Evolutionary conservation across 2,329 filamentous ascomycete genomes (phyloP), one percentile per base, ranked within the genome.

Genomic region (Neopestalotiopsis rosae): DNA sequence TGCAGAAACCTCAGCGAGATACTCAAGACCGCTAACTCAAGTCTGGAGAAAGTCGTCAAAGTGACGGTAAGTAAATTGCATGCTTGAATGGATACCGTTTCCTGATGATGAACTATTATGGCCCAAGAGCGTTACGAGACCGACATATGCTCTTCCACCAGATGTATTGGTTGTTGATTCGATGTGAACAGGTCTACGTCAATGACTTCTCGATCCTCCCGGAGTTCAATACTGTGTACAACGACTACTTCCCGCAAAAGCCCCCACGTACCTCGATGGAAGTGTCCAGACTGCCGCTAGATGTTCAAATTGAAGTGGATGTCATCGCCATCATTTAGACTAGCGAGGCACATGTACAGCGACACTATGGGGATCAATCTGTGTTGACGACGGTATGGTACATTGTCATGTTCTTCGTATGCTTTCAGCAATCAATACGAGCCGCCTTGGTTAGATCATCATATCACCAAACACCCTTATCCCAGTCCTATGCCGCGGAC

Each of bases 171-270:
- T 59, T 3, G 30, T 17, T 2, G 12, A 7, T 2, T 0, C 10
- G 24, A 34, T n/a, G 5, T 1, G 28, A 14, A 34, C 30, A 63
- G 61, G 61, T 63, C n/a, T 63, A 63, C 34, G 61, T 63, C 12
- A 63, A 7, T 34, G 34, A 63, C 32, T 40, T 63, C 13, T 63
- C 61, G 7, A 63, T 20, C 17, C 38, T 63, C 12, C 61, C 61
- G 5, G 61, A 63, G 34, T 63, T 63, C 38, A 63, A 63, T n/a
- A 45, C 14, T 12, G 61, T 63, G 5, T 63, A 63, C 3, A 63
- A 63, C 34, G 38, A 38, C 30, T 63, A 63, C 38, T 63, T 63
- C 61, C 61, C 61, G 17, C 61, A 63, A 5, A 63, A 63, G 20
- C 61, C 61, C 3, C 61, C 61, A 10, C 30, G 61, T 4, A 63